Conservation (phyloP, 371 early-diverging fungal genomes). For the Mucor indicus region DNA sequence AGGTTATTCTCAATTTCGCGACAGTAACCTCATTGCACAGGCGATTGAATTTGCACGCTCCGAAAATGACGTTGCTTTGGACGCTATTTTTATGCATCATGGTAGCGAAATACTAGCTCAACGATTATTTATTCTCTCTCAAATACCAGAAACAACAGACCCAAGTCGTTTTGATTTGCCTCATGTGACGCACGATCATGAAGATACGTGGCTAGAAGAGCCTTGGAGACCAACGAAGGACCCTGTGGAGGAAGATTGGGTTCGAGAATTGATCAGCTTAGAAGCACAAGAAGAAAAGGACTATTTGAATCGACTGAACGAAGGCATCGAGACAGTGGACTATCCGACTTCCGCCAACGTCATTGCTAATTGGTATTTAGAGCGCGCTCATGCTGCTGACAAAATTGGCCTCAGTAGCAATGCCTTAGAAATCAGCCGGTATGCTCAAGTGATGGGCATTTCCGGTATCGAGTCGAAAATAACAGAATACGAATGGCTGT, state of each 20-base stretch:
- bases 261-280: slow-evolving; percentile 9
- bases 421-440: slow-evolving; percentile 54
- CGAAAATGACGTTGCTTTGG: slow-evolving; percentile 55
- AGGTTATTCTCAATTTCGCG: slow-evolving; percentile 60
- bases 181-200: slow-evolving; percentile 29
- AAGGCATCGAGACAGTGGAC: slow-evolving; percentile 26
- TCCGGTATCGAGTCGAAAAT: slow-evolving; percentile 41
- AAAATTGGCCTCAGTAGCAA: slow-evolving; percentile 48
- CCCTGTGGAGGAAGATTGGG: slow-evolving; percentile 18
- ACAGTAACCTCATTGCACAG: slow-evolving; percentile 55
- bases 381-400: slow-evolving; percentile 57
- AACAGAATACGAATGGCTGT: slow-evolving; percentile 58
- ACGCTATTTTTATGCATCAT: slow-evolving; percentile 65
- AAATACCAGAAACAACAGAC: slow-evolving; percentile 63
- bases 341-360: slow-evolving; percentile 45
- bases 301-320: slow-evolving; percentile 18
- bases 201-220: slow-evolving; percentile 34
- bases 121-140: slow-evolving; percentile 59
- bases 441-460: slow-evolving; percentile 54
- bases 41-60: slow-evolving; percentile 62
- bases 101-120: slow-evolving; percentile 54
- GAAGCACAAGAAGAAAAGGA: slow-evolving; percentile 15
- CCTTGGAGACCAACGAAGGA: slow-evolving; percentile 38
- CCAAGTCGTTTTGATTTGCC: slow-evolving; percentile 47
- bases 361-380: slow-evolving; percentile 61